These are phyloP conservation scores for Pestalotiopsis fici DNA, from an alignment of 2,329 filamentous ascomycete species.

Conservation along the genomic window DNA sequence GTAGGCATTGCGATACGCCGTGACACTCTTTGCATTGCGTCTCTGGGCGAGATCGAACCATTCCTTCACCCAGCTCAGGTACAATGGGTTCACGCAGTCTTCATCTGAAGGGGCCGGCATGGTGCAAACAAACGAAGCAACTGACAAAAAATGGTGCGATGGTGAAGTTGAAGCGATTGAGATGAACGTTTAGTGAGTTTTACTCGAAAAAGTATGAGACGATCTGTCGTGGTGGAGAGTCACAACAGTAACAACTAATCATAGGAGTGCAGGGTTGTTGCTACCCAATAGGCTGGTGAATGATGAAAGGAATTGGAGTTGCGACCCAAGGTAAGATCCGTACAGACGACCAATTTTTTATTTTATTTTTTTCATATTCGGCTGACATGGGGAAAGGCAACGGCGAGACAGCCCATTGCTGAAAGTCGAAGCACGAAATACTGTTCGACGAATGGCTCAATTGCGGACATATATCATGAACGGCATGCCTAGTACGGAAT, in stretches of 20 bases:
- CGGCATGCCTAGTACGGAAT: background rate
- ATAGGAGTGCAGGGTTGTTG: too few relatives aligned
- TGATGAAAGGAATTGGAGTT: too few relatives aligned
- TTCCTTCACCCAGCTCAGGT: constrained; percentile 75
- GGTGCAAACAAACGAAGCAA: background rate
- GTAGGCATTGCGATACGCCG: constrained; percentile 76
- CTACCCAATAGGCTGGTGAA: too few relatives aligned
- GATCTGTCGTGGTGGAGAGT: too few relatives aligned
- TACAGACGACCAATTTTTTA: too few relatives aligned
- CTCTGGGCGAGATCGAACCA: constrained; percentile 72
- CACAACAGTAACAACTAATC: background rate
- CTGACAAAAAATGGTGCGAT: background rate
- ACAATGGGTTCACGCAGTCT: constrained; percentile 67
- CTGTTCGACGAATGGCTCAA: background rate
- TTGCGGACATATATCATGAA: background rate
- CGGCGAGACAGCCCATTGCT: too few relatives aligned
- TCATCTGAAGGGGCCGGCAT: constrained; percentile 23
- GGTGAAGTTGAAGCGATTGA: background rate
- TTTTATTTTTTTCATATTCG: too few relatives aligned
- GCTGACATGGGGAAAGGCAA: too few relatives aligned
- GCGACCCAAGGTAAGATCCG: too few relatives aligned
- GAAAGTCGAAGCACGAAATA: background rate
- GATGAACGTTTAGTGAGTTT: background rate
- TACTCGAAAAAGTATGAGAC: background rate
- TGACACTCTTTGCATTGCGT: constrained; percentile 68